Evolutionary conservation across 2,329 filamentous ascomycete species (phyloP), one percentile per base, ranked within the genome.

Genomic region (Penicillium sclerotiorum): DNA sequence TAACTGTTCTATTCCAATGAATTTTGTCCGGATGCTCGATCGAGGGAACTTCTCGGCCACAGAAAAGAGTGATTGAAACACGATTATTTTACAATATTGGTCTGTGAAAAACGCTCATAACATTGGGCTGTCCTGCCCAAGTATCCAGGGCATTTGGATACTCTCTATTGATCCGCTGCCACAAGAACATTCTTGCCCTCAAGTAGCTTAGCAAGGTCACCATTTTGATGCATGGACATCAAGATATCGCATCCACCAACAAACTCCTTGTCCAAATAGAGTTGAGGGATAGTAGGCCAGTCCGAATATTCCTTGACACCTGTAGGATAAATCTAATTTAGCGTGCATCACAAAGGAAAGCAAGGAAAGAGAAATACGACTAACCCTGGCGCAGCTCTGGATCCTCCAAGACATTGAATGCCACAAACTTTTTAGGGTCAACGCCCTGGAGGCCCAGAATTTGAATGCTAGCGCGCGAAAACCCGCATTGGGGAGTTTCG

Each of bases 251-350:
- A 96, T n/a, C 94, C 94, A 47, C 94, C 94, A 39, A 99, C 80
- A 69, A 99, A 99, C 71, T 99, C 93, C 76, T 93, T 93, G 56
- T 95, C 85, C 44, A 99, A 80, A 74, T 97, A 99, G 15, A 99
- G 81, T 73, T 99, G 94, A 6, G 94, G 94, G 69, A 99, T 97
- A 17, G 94, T 99, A 12, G 94, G 94, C 94, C 94, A 99, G 70
- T 97, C 94, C 1, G 92, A 96, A 79, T 94, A 99, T 75, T 99
- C 93, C 77, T 99, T 99, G 77, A 99, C 96, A 45, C 94, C 93
- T 92, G 59, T 37, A 51, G 13, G 50, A 39, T 8, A 8, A 35
- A 20, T 15, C 21, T 13, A 13, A 41, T 37, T 40, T n/a, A n/a
- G 7, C 40, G 47, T 35, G 30, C 21, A 18, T 13, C 32, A 12